These are phyloP conservation scores for Acorus gramineus DNA, from an alignment of 106 monocot species.

Conservation along the genomic window DNA sequence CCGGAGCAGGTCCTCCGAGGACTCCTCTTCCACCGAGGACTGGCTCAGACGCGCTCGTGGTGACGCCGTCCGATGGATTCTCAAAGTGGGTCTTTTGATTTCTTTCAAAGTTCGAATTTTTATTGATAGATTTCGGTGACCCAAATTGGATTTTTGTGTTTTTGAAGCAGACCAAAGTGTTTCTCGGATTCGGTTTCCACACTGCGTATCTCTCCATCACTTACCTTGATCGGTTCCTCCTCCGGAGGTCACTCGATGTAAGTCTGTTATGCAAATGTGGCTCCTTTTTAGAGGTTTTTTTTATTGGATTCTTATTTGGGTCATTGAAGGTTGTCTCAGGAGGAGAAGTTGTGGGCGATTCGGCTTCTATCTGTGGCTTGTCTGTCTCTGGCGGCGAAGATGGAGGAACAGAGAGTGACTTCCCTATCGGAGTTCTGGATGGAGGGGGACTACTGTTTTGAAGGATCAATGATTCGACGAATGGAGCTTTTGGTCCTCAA, in stretches of 20 bases:
- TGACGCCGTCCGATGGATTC: constrained; percentile 54
- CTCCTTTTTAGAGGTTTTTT: background rate
- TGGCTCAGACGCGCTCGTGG: constrained; percentile 28
- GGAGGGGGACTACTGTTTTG: constrained; percentile 28
- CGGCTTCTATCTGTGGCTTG: constrained; percentile 66
- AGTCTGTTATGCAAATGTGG: background rate
- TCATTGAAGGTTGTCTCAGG: constrained; percentile 15
- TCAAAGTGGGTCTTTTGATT: constrained; percentile 26
- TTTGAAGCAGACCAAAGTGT: constrained; percentile 33
- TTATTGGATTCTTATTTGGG: background rate
- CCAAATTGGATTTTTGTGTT: background rate
- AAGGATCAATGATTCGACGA: constrained; percentile 28
- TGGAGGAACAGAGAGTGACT: constrained; percentile 61
- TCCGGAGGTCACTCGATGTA: constrained; percentile 51
- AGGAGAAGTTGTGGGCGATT: constrained; percentile 39
- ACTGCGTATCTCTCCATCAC: constrained; percentile 59
- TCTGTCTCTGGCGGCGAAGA: constrained; percentile 73
- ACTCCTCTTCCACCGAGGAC: background rate
- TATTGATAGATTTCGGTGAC: no score
- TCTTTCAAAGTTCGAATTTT: background rate
- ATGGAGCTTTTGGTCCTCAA: constrained; percentile 76
- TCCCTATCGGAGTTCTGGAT: constrained; percentile 33
- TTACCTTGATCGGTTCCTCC: constrained; percentile 78
- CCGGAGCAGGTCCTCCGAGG: background rate
- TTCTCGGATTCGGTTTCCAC: constrained; percentile 39